These are phyloP conservation scores for Xylaria sp. DNA, from an alignment of 2,329 filamentous ascomycete genomes.

Conservation along the genomic window DNA sequence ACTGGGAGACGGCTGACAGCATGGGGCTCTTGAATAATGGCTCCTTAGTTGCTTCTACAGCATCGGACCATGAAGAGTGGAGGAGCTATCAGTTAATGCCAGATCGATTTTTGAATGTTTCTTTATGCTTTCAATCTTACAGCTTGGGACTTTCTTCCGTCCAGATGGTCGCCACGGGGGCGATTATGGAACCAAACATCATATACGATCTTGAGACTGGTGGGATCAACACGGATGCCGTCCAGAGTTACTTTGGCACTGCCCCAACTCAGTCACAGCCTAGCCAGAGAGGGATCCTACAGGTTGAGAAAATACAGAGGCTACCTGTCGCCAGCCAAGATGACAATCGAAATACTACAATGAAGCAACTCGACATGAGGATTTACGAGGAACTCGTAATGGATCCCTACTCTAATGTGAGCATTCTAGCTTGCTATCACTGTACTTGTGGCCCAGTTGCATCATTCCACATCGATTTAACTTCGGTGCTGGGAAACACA, in stretches of 20 bases:
- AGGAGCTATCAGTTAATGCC: background rate
- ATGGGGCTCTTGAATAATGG: background rate
- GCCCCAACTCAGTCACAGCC: background rate
- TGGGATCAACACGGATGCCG: background rate
- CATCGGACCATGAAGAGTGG: background rate
- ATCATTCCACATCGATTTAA: background rate
- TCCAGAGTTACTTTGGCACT: background rate
- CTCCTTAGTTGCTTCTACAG: background rate
- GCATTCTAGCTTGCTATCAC: background rate
- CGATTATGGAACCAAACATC: background rate
- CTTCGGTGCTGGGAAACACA: background rate
- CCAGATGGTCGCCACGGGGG: background rate
- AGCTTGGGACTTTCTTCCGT: background rate
- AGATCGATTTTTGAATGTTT: background rate
- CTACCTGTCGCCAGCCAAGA: background rate
- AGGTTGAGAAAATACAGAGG: background rate
- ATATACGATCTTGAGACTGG: background rate
- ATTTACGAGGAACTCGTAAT: background rate
- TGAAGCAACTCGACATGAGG: background rate
- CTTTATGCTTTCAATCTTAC: background rate
- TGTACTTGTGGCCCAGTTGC: background rate
- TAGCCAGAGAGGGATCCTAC: background rate
- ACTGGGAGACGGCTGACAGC: background rate
- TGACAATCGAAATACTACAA: background rate
- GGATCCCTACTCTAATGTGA: background rate